Base-by-base conservation (phyloP, 371 early-diverging fungal species). In the Saksenaea oblongispora region DNA sequence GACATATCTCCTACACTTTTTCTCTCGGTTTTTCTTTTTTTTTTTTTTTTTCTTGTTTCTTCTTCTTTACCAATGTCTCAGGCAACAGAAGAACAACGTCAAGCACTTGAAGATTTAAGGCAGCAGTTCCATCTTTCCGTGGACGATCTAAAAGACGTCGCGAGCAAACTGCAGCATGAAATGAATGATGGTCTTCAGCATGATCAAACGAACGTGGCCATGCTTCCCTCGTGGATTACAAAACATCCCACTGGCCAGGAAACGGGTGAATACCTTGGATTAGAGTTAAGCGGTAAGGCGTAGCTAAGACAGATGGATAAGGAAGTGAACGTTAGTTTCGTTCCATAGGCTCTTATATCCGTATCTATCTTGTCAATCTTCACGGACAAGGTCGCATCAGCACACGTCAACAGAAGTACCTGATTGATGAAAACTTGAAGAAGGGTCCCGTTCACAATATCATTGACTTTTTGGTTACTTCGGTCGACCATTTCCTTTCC, bases 261-360 rank as follows among this genome's bases (percentile, higher is more conserved):
- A 72, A 84, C 74, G 13, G 97, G 96, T 42, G 85, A 88, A 37
- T 94, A 84, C 73, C 78, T 97, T 54, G 95, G 95, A 14, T 79
- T 98, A 41, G 98, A 98, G 71, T 78, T 98, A 18, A 97, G 95
- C 58, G 97, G 98, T 75, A 78, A 68, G 28, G 36, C 27, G 5
- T 47, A 22, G 0, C n/a, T n/a, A 58, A 35, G 22, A 58, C 7
- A 24, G 17, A 34, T 2, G 53, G 13, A 44, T 11, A 31, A 47
- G 31, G 10, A 42, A 13, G 15, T 5, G 53, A 1, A 44, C 3
- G 26, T 18, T 18, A 15, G 47, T 34, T 26, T 24, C 39, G 17
- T 24, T 27, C 15, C 31, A 41, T 24, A 15, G 82, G 79, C 22
- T 89, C 96, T 28, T 90, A 93, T 70, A 82, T 97, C 61, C 87